phyloP scores from a whole-genome alignment of 331 rosid species.

The Quercus phellos region DNA sequence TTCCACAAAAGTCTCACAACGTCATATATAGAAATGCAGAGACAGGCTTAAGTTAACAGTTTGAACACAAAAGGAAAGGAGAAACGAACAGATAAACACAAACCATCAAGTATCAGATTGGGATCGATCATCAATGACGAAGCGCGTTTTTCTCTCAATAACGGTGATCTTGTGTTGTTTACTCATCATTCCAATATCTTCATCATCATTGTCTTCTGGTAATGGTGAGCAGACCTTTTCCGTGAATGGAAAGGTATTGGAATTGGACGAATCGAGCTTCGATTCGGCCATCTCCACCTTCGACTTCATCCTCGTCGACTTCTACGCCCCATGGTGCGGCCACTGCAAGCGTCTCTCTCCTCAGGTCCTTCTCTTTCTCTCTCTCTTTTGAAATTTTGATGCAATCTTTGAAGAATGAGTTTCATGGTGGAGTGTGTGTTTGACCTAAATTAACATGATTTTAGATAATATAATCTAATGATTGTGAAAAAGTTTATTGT shows the following conservation, averaged over 20 bases:
- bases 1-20: no score
- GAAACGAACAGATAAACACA: background rate
- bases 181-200: background rate
- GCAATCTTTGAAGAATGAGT: background rate
- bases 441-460: background rate
- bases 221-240: slow-evolving; percentile 5
- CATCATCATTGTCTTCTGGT: slow-evolving; percentile 7
- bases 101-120: background rate
- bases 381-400: background rate
- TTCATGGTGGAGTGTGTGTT: background rate
- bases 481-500: background rate
- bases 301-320: slow-evolving; percentile 44
- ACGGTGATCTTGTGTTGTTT: slow-evolving; percentile 17
- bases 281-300: slow-evolving; percentile 49
- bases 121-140: background rate
- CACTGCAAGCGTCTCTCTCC: slow-evolving; percentile 68
- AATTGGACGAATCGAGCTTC: slow-evolving; percentile 54
- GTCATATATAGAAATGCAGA: no score
- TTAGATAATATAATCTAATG: background rate
- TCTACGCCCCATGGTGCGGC: slow-evolving; percentile 67
- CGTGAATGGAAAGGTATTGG: slow-evolving; percentile 51
- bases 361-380: slow-evolving; percentile 29
- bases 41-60: no score
- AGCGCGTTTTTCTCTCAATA: background rate
- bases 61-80: no score